Evolutionary conservation across 139 green algal species (phyloP).

Genomic region (Axilococcus clingmanii): DNA sequence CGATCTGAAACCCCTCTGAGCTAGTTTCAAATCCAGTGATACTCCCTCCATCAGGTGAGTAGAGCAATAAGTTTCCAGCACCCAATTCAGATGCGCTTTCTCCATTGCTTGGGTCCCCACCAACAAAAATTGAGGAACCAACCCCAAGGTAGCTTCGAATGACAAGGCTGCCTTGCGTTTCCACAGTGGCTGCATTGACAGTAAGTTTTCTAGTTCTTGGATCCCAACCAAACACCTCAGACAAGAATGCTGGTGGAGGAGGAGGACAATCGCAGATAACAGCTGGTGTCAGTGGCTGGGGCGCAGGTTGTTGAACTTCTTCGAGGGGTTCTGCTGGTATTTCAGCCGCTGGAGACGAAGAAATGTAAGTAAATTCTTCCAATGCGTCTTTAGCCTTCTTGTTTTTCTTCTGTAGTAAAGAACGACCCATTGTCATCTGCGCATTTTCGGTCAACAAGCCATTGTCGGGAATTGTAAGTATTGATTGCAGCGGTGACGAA

Average conservation of each 20-base stretch:
- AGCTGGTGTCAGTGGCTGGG: too few relatives aligned
- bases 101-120: constrained; percentile 6
- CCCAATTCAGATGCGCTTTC: not conserved
- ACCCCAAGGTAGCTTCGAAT: constrained; percentile 4
- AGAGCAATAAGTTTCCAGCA: constrained; percentile 2
- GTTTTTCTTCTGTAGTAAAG: too few relatives aligned
- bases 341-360: too few relatives aligned
- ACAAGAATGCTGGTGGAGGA: constrained; percentile 3
- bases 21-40: constrained; percentile 5
- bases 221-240: constrained; percentile 4
- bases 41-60: not conserved
- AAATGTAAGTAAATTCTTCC: too few relatives aligned
- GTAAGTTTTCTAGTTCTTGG: not conserved
- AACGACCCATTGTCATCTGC: too few relatives aligned
- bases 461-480: too few relatives aligned
- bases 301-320: too few relatives aligned
- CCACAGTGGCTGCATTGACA: constrained; percentile 1
- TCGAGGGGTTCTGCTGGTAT: too few relatives aligned
- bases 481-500: too few relatives aligned
- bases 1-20: not conserved
- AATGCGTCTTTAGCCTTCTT: too few relatives aligned
- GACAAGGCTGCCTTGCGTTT: constrained; percentile 1
- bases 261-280: too few relatives aligned
- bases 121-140: constrained; percentile 1
- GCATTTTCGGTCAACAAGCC: too few relatives aligned